Evolutionary conservation across 305 asterid species (phyloP).

Genomic region (Ajuga reptans): DNA sequence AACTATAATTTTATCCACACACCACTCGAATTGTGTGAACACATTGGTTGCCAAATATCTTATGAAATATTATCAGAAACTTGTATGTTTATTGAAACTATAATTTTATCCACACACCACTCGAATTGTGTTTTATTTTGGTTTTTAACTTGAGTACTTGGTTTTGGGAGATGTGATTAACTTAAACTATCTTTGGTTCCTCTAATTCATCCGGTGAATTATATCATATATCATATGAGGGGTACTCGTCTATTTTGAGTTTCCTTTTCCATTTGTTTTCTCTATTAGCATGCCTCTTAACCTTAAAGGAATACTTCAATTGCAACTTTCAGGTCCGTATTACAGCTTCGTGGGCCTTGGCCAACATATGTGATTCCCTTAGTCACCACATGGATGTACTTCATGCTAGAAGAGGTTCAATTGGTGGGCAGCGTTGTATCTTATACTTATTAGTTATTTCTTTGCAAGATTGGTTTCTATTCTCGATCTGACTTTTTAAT

Average conservation of each 20-base stretch:
- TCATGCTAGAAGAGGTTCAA: conserved; percentile 38
- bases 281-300: conserved; percentile 13
- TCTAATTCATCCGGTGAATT: neutral
- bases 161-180: neutral
- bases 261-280: conserved; percentile 5
- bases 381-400: conserved; percentile 48
- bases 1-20: neutral
- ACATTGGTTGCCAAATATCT: neutral
- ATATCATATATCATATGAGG: neutral
- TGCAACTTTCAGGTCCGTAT: conserved; percentile 72
- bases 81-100: neutral
- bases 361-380: conserved; percentile 81
- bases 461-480: conserved; percentile 15
- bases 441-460: conserved; percentile 24
- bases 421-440: conserved; percentile 30
- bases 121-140: neutral
- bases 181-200: neutral
- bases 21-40: neutral
- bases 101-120: neutral
- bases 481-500: conserved; percentile 25
- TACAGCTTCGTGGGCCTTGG: conserved; percentile 94
- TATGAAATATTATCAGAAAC: neutral
- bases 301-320: conserved; percentile 16
- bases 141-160: neutral
- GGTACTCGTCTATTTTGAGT: neutral